Percentiles rank a stretch among this genome's conserved stretches.
phyloP scores from a whole-genome alignment of 441 rosid genomes.

The Jatropha multifida region DNA sequence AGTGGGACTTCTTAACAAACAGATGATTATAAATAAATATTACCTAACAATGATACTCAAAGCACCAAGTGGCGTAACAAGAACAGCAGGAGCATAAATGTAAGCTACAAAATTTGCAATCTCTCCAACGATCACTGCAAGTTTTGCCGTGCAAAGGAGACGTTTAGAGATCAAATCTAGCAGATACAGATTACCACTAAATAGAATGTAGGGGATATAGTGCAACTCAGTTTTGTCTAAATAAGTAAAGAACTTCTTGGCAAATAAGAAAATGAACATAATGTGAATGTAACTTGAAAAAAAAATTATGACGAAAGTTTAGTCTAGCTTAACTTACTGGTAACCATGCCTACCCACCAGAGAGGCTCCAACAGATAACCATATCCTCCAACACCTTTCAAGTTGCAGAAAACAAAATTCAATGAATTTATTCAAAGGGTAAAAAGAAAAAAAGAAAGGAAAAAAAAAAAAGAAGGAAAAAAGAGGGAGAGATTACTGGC shows the following conservation, averaged over 20 bases:
- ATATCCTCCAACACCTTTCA: conserved; percentile 64
- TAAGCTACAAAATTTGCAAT: conserved; percentile 67
- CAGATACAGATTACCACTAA: not conserved
- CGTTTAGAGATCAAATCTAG: not conserved
- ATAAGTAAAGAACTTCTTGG: not conserved
- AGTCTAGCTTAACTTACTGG: conserved; percentile 43
- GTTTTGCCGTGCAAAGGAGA: not conserved
- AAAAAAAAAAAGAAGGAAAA: not conserved
- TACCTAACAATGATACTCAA: conserved; percentile 75
- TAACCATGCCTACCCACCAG: conserved; percentile 81
- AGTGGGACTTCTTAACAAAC: not conserved
- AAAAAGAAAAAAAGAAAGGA: not conserved
- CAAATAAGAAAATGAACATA: not conserved
- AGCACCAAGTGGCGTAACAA: conserved; percentile 78
- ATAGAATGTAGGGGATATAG: not conserved
- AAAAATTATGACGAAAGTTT: not conserved
- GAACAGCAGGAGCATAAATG: conserved; percentile 68
- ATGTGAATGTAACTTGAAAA: not conserved
- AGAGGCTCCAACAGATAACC: conserved; percentile 67
- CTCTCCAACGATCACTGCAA: conserved; percentile 69
- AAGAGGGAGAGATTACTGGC: conserved; percentile 36
- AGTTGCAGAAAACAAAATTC: not conserved
- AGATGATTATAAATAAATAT: not conserved
- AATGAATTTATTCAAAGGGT: not conserved
- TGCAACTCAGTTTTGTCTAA: not conserved